Percentiles rank a stretch among this genome's conserved stretches.
These are phyloP conservation scores for Bipolaris zeicola DNA, from an alignment of 2,329 filamentous ascomycete genomes.

Conservation along the genomic window DNA sequence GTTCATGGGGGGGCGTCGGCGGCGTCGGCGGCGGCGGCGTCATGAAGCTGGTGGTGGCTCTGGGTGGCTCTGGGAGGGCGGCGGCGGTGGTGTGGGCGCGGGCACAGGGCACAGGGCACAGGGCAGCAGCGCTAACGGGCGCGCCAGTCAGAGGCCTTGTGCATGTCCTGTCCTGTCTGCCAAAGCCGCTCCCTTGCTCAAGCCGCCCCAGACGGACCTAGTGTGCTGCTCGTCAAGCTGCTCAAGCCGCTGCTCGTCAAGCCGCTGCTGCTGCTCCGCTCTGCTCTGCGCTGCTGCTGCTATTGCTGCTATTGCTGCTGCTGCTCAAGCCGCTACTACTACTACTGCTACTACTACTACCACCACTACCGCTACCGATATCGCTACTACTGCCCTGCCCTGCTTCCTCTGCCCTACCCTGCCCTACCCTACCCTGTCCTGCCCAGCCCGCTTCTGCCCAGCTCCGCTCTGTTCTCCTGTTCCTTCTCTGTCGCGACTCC, in stretches of 20 bases:
- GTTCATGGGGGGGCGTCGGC: slow-evolving; percentile 12
- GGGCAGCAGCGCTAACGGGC: slow-evolving; percentile 26
- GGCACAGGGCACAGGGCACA: slow-evolving; percentile 17
- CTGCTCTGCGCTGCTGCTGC: not conserved
- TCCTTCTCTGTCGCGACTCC: slow-evolving; percentile 14
- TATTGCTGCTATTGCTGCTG: not conserved
- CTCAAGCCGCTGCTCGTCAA: not conserved
- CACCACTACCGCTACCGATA: no score
- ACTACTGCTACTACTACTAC: not conserved
- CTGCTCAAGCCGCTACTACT: not conserved
- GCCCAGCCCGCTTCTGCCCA: not conserved
- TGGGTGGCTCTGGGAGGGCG: no score
- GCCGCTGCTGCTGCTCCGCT: not conserved
- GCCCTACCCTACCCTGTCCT: not conserved
- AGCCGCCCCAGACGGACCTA: slow-evolving; percentile 20
- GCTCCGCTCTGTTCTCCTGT: not conserved
- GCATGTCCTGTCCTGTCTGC: slow-evolving; percentile 3
- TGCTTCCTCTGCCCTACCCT: not conserved
- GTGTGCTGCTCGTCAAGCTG: slow-evolving; percentile 29
- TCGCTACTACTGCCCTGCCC: not conserved
- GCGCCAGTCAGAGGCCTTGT: slow-evolving; percentile 31
- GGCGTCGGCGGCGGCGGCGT: slow-evolving; percentile 6
- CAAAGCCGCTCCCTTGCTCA: slow-evolving; percentile 3
- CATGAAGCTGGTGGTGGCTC: not conserved
- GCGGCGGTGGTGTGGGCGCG: slow-evolving; percentile 17